Evolutionary conservation across 2,329 filamentous ascomycete genomes (phyloP).

Genomic region (Triangularia setosa): DNA sequence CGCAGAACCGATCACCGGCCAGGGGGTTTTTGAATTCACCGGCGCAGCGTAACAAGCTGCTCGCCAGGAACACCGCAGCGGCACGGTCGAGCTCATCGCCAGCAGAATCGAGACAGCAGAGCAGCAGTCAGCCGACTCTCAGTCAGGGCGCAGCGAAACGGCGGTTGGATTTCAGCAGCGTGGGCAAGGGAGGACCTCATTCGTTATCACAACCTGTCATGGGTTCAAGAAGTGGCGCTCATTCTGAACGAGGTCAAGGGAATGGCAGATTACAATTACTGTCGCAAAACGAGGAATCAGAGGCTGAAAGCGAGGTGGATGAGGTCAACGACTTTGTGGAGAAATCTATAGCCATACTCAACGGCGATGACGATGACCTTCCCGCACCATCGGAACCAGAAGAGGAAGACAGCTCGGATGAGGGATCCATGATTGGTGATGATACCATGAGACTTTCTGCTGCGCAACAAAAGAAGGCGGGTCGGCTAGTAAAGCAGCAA

Average conservation of each 20-base stretch:
- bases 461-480: slow-evolving; percentile 14
- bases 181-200: slow-evolving; percentile 23
- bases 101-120: slow-evolving; percentile 10
- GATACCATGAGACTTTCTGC: slow-evolving; percentile 10
- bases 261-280: slow-evolving; percentile 15
- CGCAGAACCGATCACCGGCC: slow-evolving; percentile 54
- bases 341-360: slow-evolving; percentile 42
- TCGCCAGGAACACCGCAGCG: slow-evolving; percentile 34
- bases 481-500: slow-evolving; percentile 14
- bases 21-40: slow-evolving; percentile 61
- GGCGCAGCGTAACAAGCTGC: slow-evolving; percentile 56
- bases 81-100: slow-evolving; percentile 2
- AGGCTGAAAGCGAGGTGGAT: slow-evolving; percentile 31
- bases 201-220: slow-evolving; percentile 27
- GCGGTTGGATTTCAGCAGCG: slow-evolving; percentile 49
- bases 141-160: slow-evolving; percentile 45
- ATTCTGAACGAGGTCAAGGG: slow-evolving; percentile 21
- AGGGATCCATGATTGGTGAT: slow-evolving; percentile 23
- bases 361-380: slow-evolving; percentile 26
- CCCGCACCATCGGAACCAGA: slow-evolving; percentile 30
- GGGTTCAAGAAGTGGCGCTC: background rate
- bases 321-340: slow-evolving; percentile 32
- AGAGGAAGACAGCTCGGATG: slow-evolving; percentile 19
- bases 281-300: slow-evolving; percentile 16
- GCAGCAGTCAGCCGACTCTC: slow-evolving; percentile 22